A percentile compares a stretch with the other conserved stretches of the same genome.
Evolutionary conservation across 257 asterid species (phyloP).

Genomic region (Mentha longifolia): DNA sequence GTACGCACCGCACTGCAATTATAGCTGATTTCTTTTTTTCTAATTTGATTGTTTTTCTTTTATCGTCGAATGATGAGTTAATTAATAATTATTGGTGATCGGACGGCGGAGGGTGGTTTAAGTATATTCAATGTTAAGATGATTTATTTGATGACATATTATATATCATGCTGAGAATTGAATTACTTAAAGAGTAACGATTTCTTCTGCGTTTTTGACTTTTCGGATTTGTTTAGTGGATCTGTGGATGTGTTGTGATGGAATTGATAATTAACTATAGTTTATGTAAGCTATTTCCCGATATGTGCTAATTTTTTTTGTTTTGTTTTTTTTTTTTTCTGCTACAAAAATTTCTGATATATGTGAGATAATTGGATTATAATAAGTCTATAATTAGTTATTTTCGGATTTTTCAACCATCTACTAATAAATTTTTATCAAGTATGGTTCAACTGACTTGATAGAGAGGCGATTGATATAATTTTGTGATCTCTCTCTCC

Average conservation of each 20-base stretch:
- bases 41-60: background rate
- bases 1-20: slow-evolving; percentile 40
- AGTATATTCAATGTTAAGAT: background rate
- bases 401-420: background rate
- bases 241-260: background rate
- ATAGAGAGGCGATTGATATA: background rate
- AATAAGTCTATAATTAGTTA: background rate
- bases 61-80: slow-evolving; percentile 20
- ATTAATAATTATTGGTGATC: slow-evolving; percentile 19
- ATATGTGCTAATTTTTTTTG: too few species aligned
- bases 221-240: background rate
- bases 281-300: too few species aligned
- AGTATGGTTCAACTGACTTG: background rate
- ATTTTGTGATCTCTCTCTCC: background rate
- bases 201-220: background rate
- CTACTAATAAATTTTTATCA: too few species aligned
- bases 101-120: slow-evolving; percentile 8
- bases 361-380: background rate
- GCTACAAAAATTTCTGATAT: background rate
- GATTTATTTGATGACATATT: slow-evolving; percentile 10
- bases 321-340: too few species aligned
- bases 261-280: slow-evolving; percentile 1
- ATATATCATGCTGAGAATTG: background rate
- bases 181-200: background rate
- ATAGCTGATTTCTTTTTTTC: background rate